A percentile compares a stretch with the other conserved stretches of the same genome.
Evolutionary conservation across 202 grass and related monocot genomes (phyloP).

Genomic region (Schoenoplectus triqueter): DNA sequence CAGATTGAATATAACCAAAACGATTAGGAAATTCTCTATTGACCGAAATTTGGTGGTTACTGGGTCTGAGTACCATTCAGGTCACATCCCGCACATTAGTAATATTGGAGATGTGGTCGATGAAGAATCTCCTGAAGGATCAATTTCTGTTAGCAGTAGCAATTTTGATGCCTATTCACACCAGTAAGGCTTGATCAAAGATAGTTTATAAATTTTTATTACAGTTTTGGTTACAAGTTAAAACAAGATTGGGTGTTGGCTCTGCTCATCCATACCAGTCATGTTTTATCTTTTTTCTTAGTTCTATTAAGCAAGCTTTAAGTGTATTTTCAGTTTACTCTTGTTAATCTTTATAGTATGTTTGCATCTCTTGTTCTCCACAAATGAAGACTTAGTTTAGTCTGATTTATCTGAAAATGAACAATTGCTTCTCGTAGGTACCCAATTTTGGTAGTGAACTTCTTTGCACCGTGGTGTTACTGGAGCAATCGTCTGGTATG

Average conservation of each 20-base stretch:
- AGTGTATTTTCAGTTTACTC: background rate
- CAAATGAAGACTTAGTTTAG: background rate
- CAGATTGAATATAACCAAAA: constrained; percentile 98
- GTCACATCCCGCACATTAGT: constrained; percentile 76
- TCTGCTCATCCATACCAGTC: constrained; percentile 3
- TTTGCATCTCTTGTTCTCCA: constrained; percentile 15
- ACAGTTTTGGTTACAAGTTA: constrained; percentile 5
- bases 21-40: constrained; percentile 89
- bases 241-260: background rate
- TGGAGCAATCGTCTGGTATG: constrained; percentile 97
- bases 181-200: constrained; percentile 59
- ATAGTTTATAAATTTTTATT: constrained; percentile 3
- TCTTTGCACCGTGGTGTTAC: constrained; percentile 98
- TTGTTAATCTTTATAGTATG: constrained; percentile 8
- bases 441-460: constrained; percentile 87
- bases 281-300: background rate
- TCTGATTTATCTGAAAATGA: constrained; percentile 24
- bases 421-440: constrained; percentile 56
- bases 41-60: constrained; percentile 86
- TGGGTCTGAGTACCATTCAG: constrained; percentile 91
- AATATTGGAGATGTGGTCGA: constrained; percentile 88
- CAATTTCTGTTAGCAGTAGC: constrained; percentile 59
- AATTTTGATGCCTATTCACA: constrained; percentile 85
- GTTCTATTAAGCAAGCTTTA: background rate
- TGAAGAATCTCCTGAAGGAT: constrained; percentile 70